These are phyloP conservation scores for Volvariella volvacea DNA, from an alignment of 1,284 basidiomycete genomes.

Conservation along the genomic window DNA sequence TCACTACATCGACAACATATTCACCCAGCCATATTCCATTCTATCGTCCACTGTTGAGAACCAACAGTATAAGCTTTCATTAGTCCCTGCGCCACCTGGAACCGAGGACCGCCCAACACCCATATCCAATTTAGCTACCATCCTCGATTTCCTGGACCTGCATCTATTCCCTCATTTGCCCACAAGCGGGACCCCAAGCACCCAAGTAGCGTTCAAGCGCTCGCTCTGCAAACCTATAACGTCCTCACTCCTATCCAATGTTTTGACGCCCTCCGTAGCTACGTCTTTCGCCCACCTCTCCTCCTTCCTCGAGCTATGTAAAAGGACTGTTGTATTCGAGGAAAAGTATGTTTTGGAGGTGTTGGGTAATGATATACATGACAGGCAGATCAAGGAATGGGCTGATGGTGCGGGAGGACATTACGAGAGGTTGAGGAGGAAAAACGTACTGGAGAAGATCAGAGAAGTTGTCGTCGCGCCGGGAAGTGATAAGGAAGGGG, in stretches of 20 bases:
- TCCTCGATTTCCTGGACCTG: constrained; percentile 50
- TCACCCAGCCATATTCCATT: constrained; percentile 45
- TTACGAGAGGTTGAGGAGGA: constrained; percentile 66
- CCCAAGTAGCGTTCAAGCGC: constrained; percentile 29
- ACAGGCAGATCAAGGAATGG: constrained; percentile 56
- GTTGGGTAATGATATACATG: constrained; percentile 41
- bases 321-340: constrained; percentile 58
- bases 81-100: constrained; percentile 38
- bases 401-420: constrained; percentile 55
- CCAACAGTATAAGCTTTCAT: constrained; percentile 37
- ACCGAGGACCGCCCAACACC: constrained; percentile 30
- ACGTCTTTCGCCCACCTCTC: constrained; percentile 51
- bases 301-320: constrained; percentile 50
- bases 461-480: constrained; percentile 40
- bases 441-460: constrained; percentile 52
- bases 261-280: constrained; percentile 65
- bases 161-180: constrained; percentile 55
- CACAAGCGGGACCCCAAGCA: constrained; percentile 9
- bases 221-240: constrained; percentile 54
- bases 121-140: constrained; percentile 44
- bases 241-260: constrained; percentile 50
- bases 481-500: constrained; percentile 24
- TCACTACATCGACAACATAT: constrained; percentile 52
- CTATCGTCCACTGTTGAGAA: constrained; percentile 13
- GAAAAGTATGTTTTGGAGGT: constrained; percentile 41